Evolutionary conservation across 805 yeast species (phyloP).

Genomic region (Saccharomycopsis lassenensis): DNA sequence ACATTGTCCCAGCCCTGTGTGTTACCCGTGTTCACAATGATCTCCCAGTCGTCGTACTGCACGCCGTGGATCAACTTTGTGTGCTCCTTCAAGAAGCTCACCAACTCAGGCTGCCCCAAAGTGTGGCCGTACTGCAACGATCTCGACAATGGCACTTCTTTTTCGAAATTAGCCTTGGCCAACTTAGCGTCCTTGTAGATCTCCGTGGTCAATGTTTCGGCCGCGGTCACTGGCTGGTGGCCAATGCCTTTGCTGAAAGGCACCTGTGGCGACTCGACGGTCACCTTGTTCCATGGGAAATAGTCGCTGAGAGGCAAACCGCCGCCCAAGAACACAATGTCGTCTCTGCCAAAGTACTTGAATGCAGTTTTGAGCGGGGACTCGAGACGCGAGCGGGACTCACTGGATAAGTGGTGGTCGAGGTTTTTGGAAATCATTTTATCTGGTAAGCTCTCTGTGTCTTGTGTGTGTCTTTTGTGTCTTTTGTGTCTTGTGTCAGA

Average conservation of each 20-base stretch:
- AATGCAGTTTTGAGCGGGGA: constrained; percentile 82
- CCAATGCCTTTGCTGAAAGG: constrained; percentile 76
- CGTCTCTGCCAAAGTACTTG: constrained; percentile 61
- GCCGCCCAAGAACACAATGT: constrained; percentile 84
- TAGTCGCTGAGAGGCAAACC: constrained; percentile 87
- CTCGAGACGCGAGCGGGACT: constrained; percentile 62
- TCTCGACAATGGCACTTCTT: constrained; percentile 63
- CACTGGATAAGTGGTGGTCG: constrained; percentile 62
- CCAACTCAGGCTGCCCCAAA: constrained; percentile 66
- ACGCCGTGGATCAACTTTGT: constrained; percentile 38
- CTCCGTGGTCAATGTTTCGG: constrained; percentile 25
- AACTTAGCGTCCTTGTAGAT: constrained; percentile 34
- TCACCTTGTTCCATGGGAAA: constrained; percentile 80
- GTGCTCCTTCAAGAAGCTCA: constrained; percentile 65
- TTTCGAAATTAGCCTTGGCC: constrained; percentile 34
- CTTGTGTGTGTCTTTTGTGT: too few relatives aligned
- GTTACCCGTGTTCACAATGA: constrained; percentile 66
- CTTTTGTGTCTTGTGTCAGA: too few relatives aligned
- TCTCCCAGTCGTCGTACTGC: constrained; percentile 59
- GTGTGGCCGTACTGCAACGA: constrained; percentile 91
- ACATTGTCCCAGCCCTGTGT: constrained; percentile 85
- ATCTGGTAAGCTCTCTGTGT: too few relatives aligned
- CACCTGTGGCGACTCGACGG: constrained; percentile 63
- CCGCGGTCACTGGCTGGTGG: constrained; percentile 35
- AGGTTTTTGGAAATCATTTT: constrained; percentile 79